These are phyloP conservation scores for Yamadazyma philogaea DNA, from an alignment of 805 yeast species.

Conservation along the genomic window DNA sequence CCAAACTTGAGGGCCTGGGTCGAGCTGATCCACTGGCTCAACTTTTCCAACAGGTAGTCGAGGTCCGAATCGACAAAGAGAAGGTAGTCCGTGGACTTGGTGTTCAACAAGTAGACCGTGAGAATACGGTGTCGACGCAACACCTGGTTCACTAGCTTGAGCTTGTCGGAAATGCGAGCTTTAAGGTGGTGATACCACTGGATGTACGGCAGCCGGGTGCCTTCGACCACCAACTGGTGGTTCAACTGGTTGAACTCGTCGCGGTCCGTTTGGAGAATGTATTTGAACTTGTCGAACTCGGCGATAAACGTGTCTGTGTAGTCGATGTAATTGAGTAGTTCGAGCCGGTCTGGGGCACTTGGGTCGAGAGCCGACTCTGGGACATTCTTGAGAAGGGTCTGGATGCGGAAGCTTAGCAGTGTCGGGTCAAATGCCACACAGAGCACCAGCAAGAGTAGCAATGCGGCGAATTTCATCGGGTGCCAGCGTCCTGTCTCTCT, in stretches of 20 bases:
- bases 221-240: slow-evolving; percentile 2
- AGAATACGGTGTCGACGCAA: slow-evolving; percentile 3
- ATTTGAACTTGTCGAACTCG: slow-evolving; percentile 10
- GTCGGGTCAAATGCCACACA: slow-evolving; percentile 7
- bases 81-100: slow-evolving; percentile 2
- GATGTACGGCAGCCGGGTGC: neutral
- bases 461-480: neutral
- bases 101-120: slow-evolving; percentile 4
- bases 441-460: neutral
- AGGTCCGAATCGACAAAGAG: slow-evolving; percentile 8
- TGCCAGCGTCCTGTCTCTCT: neutral
- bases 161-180: neutral
- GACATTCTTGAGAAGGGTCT: slow-evolving; percentile 8
- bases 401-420: slow-evolving; percentile 2
- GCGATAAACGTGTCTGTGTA: slow-evolving; percentile 8
- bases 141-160: slow-evolving; percentile 2
- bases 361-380: slow-evolving; percentile 4
- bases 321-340: slow-evolving; percentile 8
- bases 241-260: slow-evolving; percentile 5
- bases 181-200: slow-evolving; percentile 1
- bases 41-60: neutral
- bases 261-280: slow-evolving; percentile 5
- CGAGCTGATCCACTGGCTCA: slow-evolving; percentile 12
- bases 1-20: slow-evolving; percentile 6
- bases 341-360: neutral